Percentiles rank a stretch among this genome's conserved stretches.
Conservation (phyloP, 306 rosid genomes). For the Coriaria nepalensis region DNA sequence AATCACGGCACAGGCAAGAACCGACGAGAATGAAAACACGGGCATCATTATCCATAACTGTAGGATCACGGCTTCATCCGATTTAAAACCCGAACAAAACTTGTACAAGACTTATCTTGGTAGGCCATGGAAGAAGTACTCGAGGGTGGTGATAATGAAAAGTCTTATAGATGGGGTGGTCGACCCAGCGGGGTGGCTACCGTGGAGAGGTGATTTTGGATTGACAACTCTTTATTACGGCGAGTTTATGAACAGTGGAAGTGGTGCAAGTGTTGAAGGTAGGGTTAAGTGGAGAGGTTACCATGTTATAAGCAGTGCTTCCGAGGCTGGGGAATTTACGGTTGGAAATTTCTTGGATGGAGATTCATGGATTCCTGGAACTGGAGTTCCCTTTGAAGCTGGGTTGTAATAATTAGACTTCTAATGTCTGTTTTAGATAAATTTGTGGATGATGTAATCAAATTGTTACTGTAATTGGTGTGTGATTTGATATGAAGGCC, state of each 20-base stretch:
- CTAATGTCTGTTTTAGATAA: no score
- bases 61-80: slow-evolving; percentile 21
- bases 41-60: slow-evolving; percentile 56
- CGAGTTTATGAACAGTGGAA: slow-evolving; percentile 50
- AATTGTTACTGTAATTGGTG: no score
- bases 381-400: slow-evolving; percentile 48
- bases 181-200: slow-evolving; percentile 46
- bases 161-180: slow-evolving; percentile 29
- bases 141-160: slow-evolving; percentile 64
- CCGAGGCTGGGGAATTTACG: slow-evolving; percentile 39
- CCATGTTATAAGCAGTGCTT: slow-evolving; percentile 26
- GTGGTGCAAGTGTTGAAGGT: slow-evolving; percentile 40
- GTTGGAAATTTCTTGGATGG: slow-evolving; percentile 51
- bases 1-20: slow-evolving; percentile 58
- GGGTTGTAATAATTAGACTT: slow-evolving; percentile 25
- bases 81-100: slow-evolving; percentile 22
- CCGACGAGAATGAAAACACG: slow-evolving; percentile 58
- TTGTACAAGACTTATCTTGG: slow-evolving; percentile 40
- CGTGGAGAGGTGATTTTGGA: slow-evolving; percentile 57
- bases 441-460: no score
- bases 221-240: slow-evolving; percentile 47
- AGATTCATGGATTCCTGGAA: slow-evolving; percentile 37
- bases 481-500: no score
- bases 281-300: slow-evolving; percentile 66
- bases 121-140: slow-evolving; percentile 63